Evolutionary conservation across 2,329 filamentous ascomycete genomes (phyloP).

Genomic region (Ophiostoma himal-ulmi): DNA sequence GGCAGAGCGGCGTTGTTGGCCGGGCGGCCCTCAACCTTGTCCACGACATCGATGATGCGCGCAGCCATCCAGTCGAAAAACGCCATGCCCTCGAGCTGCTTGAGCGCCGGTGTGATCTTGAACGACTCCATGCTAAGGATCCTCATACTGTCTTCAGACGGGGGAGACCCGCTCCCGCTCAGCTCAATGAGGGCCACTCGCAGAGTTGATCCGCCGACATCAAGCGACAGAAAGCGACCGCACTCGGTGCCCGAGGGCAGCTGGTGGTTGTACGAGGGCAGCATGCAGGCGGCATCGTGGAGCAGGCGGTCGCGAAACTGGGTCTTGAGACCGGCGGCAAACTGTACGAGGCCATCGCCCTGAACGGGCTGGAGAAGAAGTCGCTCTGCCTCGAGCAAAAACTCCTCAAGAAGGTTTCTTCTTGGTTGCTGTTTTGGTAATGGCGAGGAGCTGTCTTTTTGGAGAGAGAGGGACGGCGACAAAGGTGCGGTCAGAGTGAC

Average conservation of each 20-base stretch:
- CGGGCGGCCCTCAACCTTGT: constrained; percentile 36
- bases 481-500: constrained; percentile 11
- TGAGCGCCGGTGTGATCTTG: constrained; percentile 51
- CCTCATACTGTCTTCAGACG: constrained; percentile 35
- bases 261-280: constrained; percentile 60
- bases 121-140: constrained; percentile 53
- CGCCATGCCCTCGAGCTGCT: constrained; percentile 50
- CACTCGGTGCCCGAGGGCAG: constrained; percentile 55
- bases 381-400: constrained; percentile 51
- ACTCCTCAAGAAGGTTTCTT: constrained; percentile 34
- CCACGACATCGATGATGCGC: constrained; percentile 52
- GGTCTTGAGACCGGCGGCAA: constrained; percentile 47
- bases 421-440: background rate
- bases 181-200: constrained; percentile 60
- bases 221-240: constrained; percentile 57
- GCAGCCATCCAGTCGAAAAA: constrained; percentile 67
- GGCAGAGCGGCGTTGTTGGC: constrained; percentile 38
- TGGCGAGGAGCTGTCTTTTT: background rate
- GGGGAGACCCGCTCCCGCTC: constrained; percentile 41
- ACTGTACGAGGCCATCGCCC: constrained; percentile 40
- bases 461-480: constrained; percentile 15
- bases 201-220: constrained; percentile 64
- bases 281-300: constrained; percentile 53
- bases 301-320: constrained; percentile 51
- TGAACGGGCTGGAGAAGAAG: constrained; percentile 46